Conservation (phyloP, 2,329 filamentous ascomycete species). For the Coniochaeta sp. region DNA sequence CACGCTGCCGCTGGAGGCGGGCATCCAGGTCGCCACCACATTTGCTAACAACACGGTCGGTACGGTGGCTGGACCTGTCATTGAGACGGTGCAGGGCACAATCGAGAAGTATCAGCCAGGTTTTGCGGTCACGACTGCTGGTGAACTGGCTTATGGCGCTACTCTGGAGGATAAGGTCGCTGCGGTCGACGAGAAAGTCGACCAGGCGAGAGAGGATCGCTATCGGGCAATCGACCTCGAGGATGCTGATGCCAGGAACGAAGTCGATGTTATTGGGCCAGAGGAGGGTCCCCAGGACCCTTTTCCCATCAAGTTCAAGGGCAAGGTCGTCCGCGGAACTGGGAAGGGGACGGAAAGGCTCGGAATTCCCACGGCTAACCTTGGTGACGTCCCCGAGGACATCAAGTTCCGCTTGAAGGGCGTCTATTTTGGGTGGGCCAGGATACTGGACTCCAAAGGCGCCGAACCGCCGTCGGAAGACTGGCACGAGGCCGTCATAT, state of each 20-base stretch:
- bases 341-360: constrained; percentile 30
- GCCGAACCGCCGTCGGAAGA: constrained; percentile 27
- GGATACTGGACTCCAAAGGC: constrained; percentile 26
- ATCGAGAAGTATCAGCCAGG: constrained; percentile 29
- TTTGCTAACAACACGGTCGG: constrained; percentile 38
- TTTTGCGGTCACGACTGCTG: constrained; percentile 31
- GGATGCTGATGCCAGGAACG: constrained; percentile 18
- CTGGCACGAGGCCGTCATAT: constrained; percentile 56
- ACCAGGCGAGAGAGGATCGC: constrained; percentile 27
- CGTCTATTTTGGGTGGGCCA: constrained; percentile 59
- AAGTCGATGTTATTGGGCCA: constrained; percentile 30
- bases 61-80: constrained; percentile 33
- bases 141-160: constrained; percentile 25
- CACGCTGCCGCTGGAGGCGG: constrained; percentile 60
- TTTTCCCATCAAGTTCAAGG: constrained; percentile 45
- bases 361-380: constrained; percentile 46
- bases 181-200: constrained; percentile 16
- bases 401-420: constrained; percentile 48
- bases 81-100: constrained; percentile 31
- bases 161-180: constrained; percentile 8
- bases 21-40: constrained; percentile 47
- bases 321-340: constrained; percentile 37
- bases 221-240: constrained; percentile 19
- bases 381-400: constrained; percentile 43
- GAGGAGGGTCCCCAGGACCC: constrained; percentile 44